Evolutionary conservation across 805 yeast species (phyloP).

Genomic region (Candida loeiensis): DNA sequence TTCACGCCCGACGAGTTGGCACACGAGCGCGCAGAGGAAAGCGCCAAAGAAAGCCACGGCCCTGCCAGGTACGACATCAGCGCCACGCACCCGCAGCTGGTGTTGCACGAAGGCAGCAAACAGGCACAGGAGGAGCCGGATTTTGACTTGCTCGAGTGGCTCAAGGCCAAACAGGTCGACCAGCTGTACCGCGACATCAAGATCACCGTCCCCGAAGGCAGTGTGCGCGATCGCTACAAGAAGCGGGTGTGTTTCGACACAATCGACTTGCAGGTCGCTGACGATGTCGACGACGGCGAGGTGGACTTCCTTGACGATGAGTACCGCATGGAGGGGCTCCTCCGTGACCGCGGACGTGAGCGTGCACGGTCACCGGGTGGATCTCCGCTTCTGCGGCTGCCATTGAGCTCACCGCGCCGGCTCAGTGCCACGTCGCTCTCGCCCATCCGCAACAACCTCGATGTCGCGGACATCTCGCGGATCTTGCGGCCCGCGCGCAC

Average conservation of each 20-base stretch:
- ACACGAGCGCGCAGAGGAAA: slow-evolving; percentile 1
- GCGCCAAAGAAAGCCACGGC: neutral
- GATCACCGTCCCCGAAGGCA: slow-evolving; percentile 15
- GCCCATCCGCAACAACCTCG: slow-evolving; percentile 12
- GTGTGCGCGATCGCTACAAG: slow-evolving; percentile 13
- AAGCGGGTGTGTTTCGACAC: slow-evolving; percentile 54
- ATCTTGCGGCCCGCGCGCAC: slow-evolving; percentile 11
- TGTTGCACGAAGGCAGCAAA: neutral
- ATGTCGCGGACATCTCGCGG: slow-evolving; percentile 8
- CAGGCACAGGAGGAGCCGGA: slow-evolving; percentile 4
- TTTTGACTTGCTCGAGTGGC: slow-evolving; percentile 12
- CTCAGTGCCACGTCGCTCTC: slow-evolving; percentile 10
- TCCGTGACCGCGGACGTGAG: slow-evolving; percentile 4
- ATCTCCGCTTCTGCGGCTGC: slow-evolving; percentile 10
- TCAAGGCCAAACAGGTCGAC: slow-evolving; percentile 16
- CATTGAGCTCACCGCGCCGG: slow-evolving; percentile 6
- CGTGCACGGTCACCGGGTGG: slow-evolving; percentile 9
- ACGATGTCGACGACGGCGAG: slow-evolving; percentile 15
- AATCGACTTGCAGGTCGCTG: slow-evolving; percentile 36
- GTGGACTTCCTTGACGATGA: neutral
- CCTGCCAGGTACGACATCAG: neutral
- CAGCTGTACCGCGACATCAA: slow-evolving; percentile 20
- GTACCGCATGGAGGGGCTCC: neutral
- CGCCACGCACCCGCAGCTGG: neutral
- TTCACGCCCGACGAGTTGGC: neutral